Evolutionary conservation across 306 rosid species (phyloP).

Genomic region (Erythrophleum fordii): DNA sequence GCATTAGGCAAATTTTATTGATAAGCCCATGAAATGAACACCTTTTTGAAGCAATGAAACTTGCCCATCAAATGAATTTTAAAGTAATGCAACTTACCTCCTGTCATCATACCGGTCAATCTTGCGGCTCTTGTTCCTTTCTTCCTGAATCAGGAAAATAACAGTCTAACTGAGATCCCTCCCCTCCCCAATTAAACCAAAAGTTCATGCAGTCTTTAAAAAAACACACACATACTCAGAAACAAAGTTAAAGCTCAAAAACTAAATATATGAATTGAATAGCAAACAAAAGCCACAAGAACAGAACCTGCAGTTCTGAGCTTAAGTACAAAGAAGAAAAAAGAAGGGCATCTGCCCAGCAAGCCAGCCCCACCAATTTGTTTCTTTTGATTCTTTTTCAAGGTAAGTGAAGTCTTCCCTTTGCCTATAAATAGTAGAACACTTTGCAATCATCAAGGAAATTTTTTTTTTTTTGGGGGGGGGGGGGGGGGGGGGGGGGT

Average conservation of each 20-base stretch:
- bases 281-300: not conserved
- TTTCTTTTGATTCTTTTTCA: not conserved
- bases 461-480: too few relatives aligned
- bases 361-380: not conserved
- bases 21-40: not conserved
- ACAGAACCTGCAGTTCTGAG: too few relatives aligned
- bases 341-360: too few relatives aligned
- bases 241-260: not conserved
- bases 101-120: constrained; percentile 75
- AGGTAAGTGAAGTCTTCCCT: not conserved
- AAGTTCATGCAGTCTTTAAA: not conserved
- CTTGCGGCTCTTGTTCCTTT: constrained; percentile 77
- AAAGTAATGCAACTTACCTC: constrained; percentile 53
- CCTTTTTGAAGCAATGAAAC: not conserved
- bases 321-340: too few relatives aligned
- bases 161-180: constrained; percentile 38
- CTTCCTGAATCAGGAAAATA: constrained; percentile 74
- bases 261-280: not conserved
- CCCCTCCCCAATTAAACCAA: constrained; percentile 33
- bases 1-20: not conserved
- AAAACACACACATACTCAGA: not conserved
- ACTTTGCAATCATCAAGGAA: constrained; percentile 1
- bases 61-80: constrained; percentile 45
- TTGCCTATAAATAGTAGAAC: too few relatives aligned
- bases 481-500: too few relatives aligned